phyloP scores from a whole-genome alignment of 306 rosid genomes.

The Oemleria cerasiformis region DNA sequence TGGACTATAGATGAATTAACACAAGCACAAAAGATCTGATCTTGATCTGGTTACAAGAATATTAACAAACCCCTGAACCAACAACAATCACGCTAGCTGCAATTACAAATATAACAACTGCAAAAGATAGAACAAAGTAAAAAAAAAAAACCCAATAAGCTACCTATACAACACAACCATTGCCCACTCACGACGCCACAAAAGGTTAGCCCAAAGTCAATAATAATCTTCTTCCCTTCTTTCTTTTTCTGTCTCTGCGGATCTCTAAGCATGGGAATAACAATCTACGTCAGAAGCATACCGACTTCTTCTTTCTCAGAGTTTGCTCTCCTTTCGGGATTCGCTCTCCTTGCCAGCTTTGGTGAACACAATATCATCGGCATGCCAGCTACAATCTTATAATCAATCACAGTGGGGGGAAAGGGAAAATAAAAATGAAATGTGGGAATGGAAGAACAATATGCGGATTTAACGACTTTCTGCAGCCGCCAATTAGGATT shows the following conservation, averaged over 20 bases:
- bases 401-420: conserved; percentile 47
- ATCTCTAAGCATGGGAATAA: conserved; percentile 60
- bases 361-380: conserved; percentile 36
- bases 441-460: conserved; percentile 34
- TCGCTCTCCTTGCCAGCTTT: conserved; percentile 36
- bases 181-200: conserved; percentile 58
- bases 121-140: conserved; percentile 20
- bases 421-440: conserved; percentile 23
- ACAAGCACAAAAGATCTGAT: conserved; percentile 55
- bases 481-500: conserved; percentile 30
- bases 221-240: conserved; percentile 45
- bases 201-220: conserved; percentile 81
- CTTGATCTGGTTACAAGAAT: conserved; percentile 63
- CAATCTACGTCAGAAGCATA: conserved; percentile 81
- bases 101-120: conserved; percentile 71
- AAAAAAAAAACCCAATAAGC: conserved; percentile 38
- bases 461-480: conserved; percentile 31
- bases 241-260: conserved; percentile 38
- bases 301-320: conserved; percentile 50
- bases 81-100: conserved; percentile 73
- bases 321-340: conserved; percentile 22
- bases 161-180: conserved; percentile 86
- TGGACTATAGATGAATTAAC: conserved; percentile 47
- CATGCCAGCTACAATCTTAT: conserved; percentile 61
- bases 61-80: conserved; percentile 86